Evolutionary conservation across 2,329 filamentous ascomycete species (phyloP).

Genomic region (Cadophora sp.): DNA sequence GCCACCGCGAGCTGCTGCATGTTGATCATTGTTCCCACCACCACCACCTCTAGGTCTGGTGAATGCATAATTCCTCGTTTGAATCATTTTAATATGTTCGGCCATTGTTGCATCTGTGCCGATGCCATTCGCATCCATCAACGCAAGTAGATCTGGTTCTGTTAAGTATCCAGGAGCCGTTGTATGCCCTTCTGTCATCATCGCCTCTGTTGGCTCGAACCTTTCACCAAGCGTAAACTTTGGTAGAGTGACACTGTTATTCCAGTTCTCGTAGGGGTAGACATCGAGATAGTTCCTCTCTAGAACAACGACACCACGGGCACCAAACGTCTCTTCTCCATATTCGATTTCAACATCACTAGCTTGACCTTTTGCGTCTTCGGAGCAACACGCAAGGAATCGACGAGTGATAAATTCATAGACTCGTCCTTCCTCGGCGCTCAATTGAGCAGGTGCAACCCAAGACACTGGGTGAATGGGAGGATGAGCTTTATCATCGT

Average conservation of each 20-base stretch:
- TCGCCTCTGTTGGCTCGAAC: slow-evolving; percentile 88
- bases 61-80: slow-evolving; percentile 85
- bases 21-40: slow-evolving; percentile 35
- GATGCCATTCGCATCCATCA: slow-evolving; percentile 99
- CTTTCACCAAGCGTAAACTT: slow-evolving; percentile 78
- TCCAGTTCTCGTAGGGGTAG: slow-evolving; percentile 97
- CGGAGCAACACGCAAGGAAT: slow-evolving; percentile 94
- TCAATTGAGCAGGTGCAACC: slow-evolving; percentile 66
- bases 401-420: slow-evolving; percentile 93
- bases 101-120: slow-evolving; percentile 99
- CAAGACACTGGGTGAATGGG: slow-evolving; percentile 97
- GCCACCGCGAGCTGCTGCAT: slow-evolving; percentile 45
- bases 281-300: slow-evolving; percentile 94
- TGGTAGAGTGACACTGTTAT: slow-evolving; percentile 82
- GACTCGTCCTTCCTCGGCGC: slow-evolving; percentile 73
- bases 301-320: slow-evolving; percentile 83
- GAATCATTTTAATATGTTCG: slow-evolving; percentile 96
- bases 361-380: slow-evolving; percentile 88
- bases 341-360: slow-evolving; percentile 87
- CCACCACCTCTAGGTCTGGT: slow-evolving; percentile 58
- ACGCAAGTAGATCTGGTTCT: slow-evolving; percentile 90
- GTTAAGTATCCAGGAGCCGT: slow-evolving; percentile 85
- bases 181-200: slow-evolving; percentile 91
- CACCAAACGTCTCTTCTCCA: slow-evolving; percentile 81
- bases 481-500: slow-evolving; percentile 97